A percentile compares a stretch with the other conserved stretches of the same genome.
These are phyloP conservation scores for Schizochytrium sp. DNA, from an alignment of 108 stramenopile genomes.

Conservation along the genomic window DNA sequence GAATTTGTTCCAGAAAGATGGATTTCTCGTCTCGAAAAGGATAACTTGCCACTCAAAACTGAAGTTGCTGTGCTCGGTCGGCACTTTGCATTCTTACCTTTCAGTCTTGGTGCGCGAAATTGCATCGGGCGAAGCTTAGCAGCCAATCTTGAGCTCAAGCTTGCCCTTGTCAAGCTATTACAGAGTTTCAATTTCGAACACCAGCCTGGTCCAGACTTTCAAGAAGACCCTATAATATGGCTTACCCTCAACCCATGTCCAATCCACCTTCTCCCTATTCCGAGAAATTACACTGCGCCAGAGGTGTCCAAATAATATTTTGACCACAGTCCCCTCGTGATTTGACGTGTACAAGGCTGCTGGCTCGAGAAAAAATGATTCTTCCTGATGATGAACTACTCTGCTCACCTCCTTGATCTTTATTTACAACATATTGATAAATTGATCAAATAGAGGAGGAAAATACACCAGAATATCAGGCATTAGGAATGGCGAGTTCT, in stretches of 20 bases:
- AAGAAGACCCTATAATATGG: slow-evolving; percentile 9
- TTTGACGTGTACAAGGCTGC: no score
- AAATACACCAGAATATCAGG: no score
- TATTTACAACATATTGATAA: no score
- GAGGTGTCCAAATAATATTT: no score
- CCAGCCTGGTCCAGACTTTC: background rate
- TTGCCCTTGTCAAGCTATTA: background rate
- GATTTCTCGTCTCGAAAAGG: background rate
- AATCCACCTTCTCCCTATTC: background rate
- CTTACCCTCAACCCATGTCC: slow-evolving; percentile 38
- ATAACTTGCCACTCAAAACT: background rate
- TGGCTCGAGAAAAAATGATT: no score
- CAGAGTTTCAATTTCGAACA: slow-evolving; percentile 2
- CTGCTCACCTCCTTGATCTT: no score
- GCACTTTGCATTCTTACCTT: slow-evolving; percentile 2
- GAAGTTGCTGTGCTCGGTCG: slow-evolving; percentile 4
- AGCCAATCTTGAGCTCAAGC: slow-evolving; percentile 37
- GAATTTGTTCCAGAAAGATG: slow-evolving; percentile 50
- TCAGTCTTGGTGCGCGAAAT: slow-evolving; percentile 37
- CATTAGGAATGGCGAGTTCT: no score
- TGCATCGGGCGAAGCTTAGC: slow-evolving; percentile 37
- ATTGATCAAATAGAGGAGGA: no score
- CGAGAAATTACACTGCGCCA: background rate
- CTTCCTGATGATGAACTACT: no score
- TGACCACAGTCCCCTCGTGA: no score